Conservation (phyloP, 768 basidiomycete genomes). For the Leccinum boreale region DNA sequence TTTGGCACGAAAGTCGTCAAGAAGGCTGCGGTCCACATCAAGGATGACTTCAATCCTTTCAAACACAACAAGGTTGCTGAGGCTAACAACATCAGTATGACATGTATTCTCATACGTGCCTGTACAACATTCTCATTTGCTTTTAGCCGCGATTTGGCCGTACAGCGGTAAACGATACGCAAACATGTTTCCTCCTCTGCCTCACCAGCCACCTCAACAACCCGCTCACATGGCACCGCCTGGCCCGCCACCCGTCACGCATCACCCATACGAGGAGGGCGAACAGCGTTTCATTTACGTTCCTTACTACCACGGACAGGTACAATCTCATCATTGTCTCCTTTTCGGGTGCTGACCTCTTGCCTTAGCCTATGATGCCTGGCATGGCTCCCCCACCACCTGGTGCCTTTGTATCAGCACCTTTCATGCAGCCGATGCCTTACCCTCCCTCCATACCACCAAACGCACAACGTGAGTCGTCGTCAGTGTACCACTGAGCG, state of each 20-base stretch:
- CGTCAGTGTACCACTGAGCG: background rate
- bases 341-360: slow-evolving; percentile 3
- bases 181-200: slow-evolving; percentile 66
- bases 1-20: slow-evolving; percentile 79
- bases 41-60: slow-evolving; percentile 98
- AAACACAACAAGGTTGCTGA: slow-evolving; percentile 80
- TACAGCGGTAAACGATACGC: slow-evolving; percentile 87
- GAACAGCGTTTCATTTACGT: slow-evolving; percentile 71
- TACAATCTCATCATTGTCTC: slow-evolving; percentile 21
- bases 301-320: slow-evolving; percentile 80
- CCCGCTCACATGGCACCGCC: slow-evolving; percentile 67
- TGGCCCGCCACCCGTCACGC: slow-evolving; percentile 65
- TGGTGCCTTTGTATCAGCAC: slow-evolving; percentile 73
- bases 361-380: slow-evolving; percentile 71
- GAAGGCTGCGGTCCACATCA: slow-evolving; percentile 77
- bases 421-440: slow-evolving; percentile 83
- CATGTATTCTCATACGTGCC: background rate
- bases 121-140: background rate
- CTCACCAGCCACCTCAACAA: slow-evolving; percentile 58
- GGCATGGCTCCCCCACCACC: slow-evolving; percentile 82
- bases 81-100: slow-evolving; percentile 71
- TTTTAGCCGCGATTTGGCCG: slow-evolving; percentile 74
- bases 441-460: slow-evolving; percentile 80
- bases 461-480: slow-evolving; percentile 50
- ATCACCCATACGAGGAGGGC: slow-evolving; percentile 80